phyloP scores from a whole-genome alignment of 2,329 filamentous ascomycete species.

The Paracorniculantispora psalliotae region DNA sequence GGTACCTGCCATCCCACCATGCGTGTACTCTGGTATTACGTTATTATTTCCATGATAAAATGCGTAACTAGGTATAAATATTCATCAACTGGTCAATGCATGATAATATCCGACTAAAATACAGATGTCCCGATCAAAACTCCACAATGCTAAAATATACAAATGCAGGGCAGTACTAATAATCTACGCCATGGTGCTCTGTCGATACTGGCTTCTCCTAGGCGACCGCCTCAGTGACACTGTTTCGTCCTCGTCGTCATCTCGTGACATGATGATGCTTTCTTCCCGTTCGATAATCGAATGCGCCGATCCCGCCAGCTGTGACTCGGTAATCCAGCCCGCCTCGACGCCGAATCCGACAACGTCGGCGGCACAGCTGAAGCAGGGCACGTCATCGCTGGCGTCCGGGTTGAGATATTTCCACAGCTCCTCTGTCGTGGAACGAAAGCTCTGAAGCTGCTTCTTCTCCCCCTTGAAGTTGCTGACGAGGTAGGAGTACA shows the following conservation, averaged over 20 bases:
- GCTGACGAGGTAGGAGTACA: constrained; percentile 48
- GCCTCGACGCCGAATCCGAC: constrained; percentile 53
- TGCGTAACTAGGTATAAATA: not conserved
- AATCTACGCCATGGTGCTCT: not conserved
- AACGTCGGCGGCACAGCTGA: constrained; percentile 51
- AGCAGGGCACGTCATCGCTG: constrained; percentile 41
- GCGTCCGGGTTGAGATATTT: constrained; percentile 49
- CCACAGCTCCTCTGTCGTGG: constrained; percentile 49
- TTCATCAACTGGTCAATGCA: not conserved
- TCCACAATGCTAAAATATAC: not conserved
- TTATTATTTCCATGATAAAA: not conserved
- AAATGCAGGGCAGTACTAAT: not conserved
- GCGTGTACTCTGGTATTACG: too few species aligned
- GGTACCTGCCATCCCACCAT: not conserved
- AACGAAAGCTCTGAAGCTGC: constrained; percentile 42
- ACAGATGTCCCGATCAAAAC: not conserved
- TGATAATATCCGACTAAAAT: not conserved
- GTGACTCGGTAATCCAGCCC: constrained; percentile 51
- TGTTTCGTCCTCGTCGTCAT: constrained; percentile 22
- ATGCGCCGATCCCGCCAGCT: constrained; percentile 38
- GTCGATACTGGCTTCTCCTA: constrained; percentile 13
- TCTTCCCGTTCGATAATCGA: constrained; percentile 36
- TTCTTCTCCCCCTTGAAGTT: constrained; percentile 44
- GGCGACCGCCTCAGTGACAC: constrained; percentile 23
- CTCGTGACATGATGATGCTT: constrained; percentile 34